Evolutionary conservation across 75 land plant species (phyloP), one percentile per base, ranked within the genome.

Genomic region (Sequoiadendron giganteum): DNA sequence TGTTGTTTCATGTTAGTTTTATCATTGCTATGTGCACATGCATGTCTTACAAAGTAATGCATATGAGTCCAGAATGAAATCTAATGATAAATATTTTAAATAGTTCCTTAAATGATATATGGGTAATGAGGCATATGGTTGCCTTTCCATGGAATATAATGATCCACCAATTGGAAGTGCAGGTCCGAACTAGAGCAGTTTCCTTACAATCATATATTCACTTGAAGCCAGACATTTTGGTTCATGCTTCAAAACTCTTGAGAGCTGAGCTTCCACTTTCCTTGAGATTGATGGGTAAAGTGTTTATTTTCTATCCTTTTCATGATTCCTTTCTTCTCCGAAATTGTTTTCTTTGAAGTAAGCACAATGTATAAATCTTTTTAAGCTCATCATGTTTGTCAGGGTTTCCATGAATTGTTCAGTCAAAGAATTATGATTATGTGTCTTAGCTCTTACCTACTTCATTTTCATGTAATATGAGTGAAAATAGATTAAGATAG

Each of bases 181-280:
- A 97, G 99, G 95, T 97, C 80, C 90, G 94, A 5, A 95, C 93
- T 18, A 92, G 98, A 88, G 97, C 98, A 56, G 82, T 94, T 30
- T 90, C 98, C 73, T 75, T 95, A 89, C 95, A 88, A n/a, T 92
- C 82, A 30, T 95, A 92, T 86, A 93, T 93, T 70, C 78, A 88
- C 85, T 91, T 93, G 61, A 94, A 90, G 38, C 91, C 91, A 42
- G 99, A 97, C 70, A 95, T 97, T 40, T 56, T 94, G 30, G 73
- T 58, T 78, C 88, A 94, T 92, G 97, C 97, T 88, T 86, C 86
- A 52, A 95, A 92, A 92, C 89, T 97, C 40, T 88, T 97, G 10
- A 97, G 94, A 90, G 93, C 93, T 58, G 99, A 97, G 86, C 93
- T 97, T 78, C 97, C 97, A 85, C 73, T 95, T 78, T 97, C 99